These are phyloP conservation scores for Mrakia frigida DNA, from an alignment of 768 basidiomycete genomes.

Conservation along the genomic window DNA sequence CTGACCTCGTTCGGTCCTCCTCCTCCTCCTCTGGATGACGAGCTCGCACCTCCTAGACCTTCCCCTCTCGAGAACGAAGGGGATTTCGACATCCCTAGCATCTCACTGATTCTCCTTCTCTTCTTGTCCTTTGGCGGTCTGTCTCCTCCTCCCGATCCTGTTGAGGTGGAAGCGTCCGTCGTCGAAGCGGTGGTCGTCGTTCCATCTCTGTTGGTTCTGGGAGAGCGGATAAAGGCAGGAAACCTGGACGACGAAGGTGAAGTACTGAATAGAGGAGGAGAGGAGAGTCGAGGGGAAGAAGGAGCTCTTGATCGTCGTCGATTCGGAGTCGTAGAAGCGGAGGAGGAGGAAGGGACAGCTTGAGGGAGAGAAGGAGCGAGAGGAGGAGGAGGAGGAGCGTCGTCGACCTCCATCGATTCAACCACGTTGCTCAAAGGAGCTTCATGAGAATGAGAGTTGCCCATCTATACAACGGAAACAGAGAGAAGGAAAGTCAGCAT, in stretches of 20 bases:
- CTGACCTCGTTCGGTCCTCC: no score
- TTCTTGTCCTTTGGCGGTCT: background rate
- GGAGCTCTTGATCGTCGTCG: background rate
- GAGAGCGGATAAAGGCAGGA: background rate
- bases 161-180: background rate
- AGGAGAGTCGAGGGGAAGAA: background rate
- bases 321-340: background rate
- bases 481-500: background rate
- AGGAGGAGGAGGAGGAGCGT: background rate
- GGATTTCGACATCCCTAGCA: background rate
- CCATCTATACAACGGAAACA: background rate
- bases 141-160: background rate
- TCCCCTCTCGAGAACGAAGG: no score
- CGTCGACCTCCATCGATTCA: background rate
- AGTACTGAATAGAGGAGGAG: background rate
- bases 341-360: background rate
- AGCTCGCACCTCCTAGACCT: background rate
- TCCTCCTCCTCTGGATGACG: background rate
- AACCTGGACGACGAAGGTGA: background rate
- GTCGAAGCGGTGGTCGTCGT: background rate
- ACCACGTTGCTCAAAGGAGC: background rate
- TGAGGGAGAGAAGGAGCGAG: background rate
- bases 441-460: conserved; percentile 2
- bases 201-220: background rate
- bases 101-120: conserved; percentile 11